Base-by-base conservation (phyloP, 2,329 filamentous ascomycete genomes). In the Alternaria hordeiaustralica region DNA sequence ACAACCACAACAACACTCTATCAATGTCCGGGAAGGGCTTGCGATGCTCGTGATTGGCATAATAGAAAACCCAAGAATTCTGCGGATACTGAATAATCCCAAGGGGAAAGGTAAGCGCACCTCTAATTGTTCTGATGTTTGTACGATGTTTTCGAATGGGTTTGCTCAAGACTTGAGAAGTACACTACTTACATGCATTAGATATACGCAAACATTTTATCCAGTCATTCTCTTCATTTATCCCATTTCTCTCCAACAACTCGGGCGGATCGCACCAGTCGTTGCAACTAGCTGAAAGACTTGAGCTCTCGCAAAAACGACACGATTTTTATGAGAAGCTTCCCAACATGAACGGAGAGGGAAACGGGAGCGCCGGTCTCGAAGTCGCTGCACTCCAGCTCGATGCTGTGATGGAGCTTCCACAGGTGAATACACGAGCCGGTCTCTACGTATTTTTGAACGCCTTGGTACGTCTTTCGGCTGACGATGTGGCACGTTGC, bases 371-470 rank as follows among this genome's bases (percentile, higher is more conserved):
- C 61, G 79, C 81, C 44, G 71, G 68, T 13, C 73, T 82, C 54
- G 80, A 80, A 64, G 75, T 80, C 62, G 75, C 81, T 63, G 79
- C 82, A 18, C 75, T 87, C n/a, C 84, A 87, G 56, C 84, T 87
- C 41, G 84, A 87, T 65, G 80, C 83, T 13, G 75, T 89, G 10
- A 82, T 87, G 25, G 92, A 96, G 54, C 81, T 94, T 10, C 91
- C 91, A 4, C 83, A 89, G 28, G 84, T 90, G 51, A 93, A 92
- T 69, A 92, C 93, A 4, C 87, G 93, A 77, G 92, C 92, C 55
- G 94, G 92, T 6, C 84, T 97, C 59, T 97, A 96, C 75, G 85
- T 97, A 7, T 96, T 95, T 77, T 83, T 97, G 9, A 96, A 94
- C 76, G 89, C 93, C 59, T 86, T 92, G 76, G 92, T 96, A 83